phyloP scores from a whole-genome alignment of 2,329 filamentous ascomycete genomes.

The Scedosporium aurantiacum region DNA sequence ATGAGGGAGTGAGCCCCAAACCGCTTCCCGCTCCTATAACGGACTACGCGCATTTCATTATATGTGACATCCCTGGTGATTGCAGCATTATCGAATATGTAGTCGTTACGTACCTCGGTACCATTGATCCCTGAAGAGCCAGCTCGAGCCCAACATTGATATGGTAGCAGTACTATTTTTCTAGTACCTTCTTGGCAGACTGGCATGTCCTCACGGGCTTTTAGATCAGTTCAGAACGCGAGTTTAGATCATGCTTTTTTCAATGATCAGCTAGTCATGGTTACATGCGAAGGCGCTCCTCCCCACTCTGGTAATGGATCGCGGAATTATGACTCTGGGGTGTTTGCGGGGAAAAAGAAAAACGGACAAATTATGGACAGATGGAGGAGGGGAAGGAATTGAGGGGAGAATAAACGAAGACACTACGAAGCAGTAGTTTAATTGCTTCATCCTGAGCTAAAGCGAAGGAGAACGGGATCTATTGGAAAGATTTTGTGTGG shows the following conservation, averaged over 20 bases:
- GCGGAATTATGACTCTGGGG: neutral
- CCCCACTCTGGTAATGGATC: neutral
- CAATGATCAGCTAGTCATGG: neutral
- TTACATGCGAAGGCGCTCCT: neutral
- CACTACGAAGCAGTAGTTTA: too few relatives aligned
- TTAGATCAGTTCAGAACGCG: neutral
- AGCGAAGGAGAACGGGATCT: neutral
- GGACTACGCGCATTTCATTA: neutral
- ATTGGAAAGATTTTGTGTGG: neutral
- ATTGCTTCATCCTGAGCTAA: neutral
- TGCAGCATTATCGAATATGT: neutral
- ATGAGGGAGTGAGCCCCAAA: neutral
- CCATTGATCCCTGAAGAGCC: neutral
- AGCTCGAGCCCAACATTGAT: neutral
- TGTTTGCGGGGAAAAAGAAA: neutral
- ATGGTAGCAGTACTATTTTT: neutral
- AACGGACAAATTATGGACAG: neutral
- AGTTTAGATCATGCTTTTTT: neutral
- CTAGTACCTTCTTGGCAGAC: neutral
- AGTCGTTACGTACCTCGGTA: neutral
- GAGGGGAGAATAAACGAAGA: too few relatives aligned
- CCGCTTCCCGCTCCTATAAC: neutral
- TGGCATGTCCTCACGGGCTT: neutral
- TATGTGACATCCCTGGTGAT: neutral
- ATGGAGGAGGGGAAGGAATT: neutral